A percentile compares a stretch with the other conserved stretches of the same genome.
phyloP scores from a whole-genome alignment of 345 rosid species.

The Barbarea vulgaris region DNA sequence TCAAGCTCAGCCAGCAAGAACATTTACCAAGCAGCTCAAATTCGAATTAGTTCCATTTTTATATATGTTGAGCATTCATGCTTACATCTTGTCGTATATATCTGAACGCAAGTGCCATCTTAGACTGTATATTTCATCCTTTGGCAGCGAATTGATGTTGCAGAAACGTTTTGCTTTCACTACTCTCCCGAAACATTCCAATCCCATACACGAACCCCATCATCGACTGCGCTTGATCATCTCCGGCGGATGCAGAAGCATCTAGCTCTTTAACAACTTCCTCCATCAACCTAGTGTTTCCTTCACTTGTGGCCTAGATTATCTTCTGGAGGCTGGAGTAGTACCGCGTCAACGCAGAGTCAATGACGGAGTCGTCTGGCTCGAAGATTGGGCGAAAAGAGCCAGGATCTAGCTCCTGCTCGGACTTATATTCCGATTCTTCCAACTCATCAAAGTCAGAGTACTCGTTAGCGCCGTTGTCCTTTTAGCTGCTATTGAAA shows the following conservation, averaged over 20 bases:
- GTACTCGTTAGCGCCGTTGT: conserved; percentile 32
- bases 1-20: neutral
- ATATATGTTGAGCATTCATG: no score
- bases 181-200: conserved; percentile 71
- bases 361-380: conserved; percentile 44
- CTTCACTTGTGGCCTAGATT: conserved; percentile 50
- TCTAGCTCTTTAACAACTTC: conserved; percentile 71
- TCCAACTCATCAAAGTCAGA: conserved; percentile 72
- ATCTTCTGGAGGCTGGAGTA: conserved; percentile 59
- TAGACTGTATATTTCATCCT: conserved; percentile 81
- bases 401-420: conserved; percentile 80
- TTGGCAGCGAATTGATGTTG: conserved; percentile 74
- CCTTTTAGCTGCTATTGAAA: conserved; percentile 63
- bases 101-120: conserved; percentile 89
- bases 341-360: conserved; percentile 45
- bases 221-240: conserved; percentile 70
- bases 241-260: conserved; percentile 52
- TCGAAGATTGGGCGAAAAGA: conserved; percentile 89
- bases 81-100: conserved; percentile 83
- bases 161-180: no score
- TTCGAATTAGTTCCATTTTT: no score
- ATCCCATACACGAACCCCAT: conserved; percentile 67
- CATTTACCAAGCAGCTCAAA: no score
- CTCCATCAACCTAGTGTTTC: no score
- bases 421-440: conserved; percentile 60